phyloP scores from a whole-genome alignment of 495 filamentous ascomycete species.

The Aspergillus affinis region DNA sequence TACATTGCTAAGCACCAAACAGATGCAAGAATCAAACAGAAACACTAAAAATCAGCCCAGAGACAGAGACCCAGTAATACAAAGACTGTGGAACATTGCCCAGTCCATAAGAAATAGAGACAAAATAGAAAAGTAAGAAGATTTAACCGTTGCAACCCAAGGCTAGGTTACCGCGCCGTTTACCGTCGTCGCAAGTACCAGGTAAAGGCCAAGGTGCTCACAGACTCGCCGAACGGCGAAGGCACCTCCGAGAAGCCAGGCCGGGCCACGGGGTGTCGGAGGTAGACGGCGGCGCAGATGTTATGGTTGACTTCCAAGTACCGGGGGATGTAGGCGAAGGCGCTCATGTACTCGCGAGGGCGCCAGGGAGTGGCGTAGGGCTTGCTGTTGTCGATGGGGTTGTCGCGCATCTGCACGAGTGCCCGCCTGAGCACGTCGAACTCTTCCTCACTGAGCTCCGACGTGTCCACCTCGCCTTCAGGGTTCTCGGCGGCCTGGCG shows the following conservation, averaged over 20 bases:
- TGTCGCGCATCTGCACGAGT: slow-evolving; percentile 59
- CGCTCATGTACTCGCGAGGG: slow-evolving; percentile 81
- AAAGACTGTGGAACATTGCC: slow-evolving; percentile 22
- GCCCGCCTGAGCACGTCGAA: slow-evolving; percentile 46
- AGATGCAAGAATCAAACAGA: slow-evolving; percentile 28
- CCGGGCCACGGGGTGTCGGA: slow-evolving; percentile 91
- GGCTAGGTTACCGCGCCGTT: slow-evolving; percentile 12
- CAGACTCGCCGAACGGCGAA: slow-evolving; percentile 66
- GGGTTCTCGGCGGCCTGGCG: slow-evolving; percentile 37
- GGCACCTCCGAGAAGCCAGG: slow-evolving; percentile 88
- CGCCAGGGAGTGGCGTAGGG: slow-evolving; percentile 90
- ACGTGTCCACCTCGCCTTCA: slow-evolving; percentile 38
- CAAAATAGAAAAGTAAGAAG: slow-evolving; percentile 17
- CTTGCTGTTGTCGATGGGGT: slow-evolving; percentile 72
- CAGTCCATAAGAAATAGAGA: slow-evolving; percentile 19
- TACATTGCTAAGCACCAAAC: slow-evolving; percentile 25
- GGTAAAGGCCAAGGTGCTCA: slow-evolving; percentile 77
- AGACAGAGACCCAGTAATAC: slow-evolving; percentile 44
- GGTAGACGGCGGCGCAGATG: slow-evolving; percentile 91
- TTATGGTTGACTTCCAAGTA: slow-evolving; percentile 98
- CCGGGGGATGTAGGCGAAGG: slow-evolving; percentile 91
- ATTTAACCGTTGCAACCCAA: slow-evolving; percentile 8
- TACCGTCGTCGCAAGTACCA: slow-evolving; percentile 90
- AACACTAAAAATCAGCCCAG: slow-evolving; percentile 19
- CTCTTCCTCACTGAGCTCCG: slow-evolving; percentile 41